Evolutionary conservation across 768 basidiomycete genomes (phyloP).

Genomic region (Fomitopsis serialis): DNA sequence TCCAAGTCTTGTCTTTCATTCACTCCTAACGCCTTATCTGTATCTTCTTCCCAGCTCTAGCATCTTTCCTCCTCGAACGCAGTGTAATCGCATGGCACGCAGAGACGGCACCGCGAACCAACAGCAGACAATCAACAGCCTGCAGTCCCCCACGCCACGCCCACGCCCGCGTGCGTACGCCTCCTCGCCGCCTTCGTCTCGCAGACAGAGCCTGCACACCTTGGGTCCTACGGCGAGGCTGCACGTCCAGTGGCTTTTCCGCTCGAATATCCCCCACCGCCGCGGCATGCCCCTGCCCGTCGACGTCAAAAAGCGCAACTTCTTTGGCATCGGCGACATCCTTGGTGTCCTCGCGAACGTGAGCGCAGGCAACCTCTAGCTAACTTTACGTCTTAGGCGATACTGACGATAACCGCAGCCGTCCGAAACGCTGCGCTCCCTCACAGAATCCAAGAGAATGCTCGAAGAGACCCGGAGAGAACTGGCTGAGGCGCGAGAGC

Average conservation of each 20-base stretch:
- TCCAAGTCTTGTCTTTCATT: slow-evolving; percentile 2
- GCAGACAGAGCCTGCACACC: slow-evolving; percentile 23
- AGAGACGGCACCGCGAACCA: slow-evolving; percentile 10
- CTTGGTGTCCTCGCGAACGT: slow-evolving; percentile 72
- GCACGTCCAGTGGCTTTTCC: slow-evolving; percentile 66
- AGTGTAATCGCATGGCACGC: slow-evolving; percentile 12
- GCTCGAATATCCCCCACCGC: slow-evolving; percentile 63
- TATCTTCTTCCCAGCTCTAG: not conserved
- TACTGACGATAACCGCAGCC: slow-evolving; percentile 40
- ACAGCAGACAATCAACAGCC: not conserved
- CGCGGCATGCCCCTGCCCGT: slow-evolving; percentile 55
- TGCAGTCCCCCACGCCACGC: slow-evolving; percentile 11
- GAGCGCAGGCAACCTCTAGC: slow-evolving; percentile 23
- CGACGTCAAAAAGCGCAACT: slow-evolving; percentile 61
- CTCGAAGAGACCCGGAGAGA: slow-evolving; percentile 77
- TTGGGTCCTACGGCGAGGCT: slow-evolving; percentile 15
- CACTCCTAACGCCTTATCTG: not conserved
- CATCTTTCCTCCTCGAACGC: not conserved
- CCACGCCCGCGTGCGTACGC: slow-evolving; percentile 16
- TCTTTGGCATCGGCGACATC: slow-evolving; percentile 80
- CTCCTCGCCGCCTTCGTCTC: slow-evolving; percentile 22
- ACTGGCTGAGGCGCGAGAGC: slow-evolving; percentile 62
- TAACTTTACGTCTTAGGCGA: not conserved
- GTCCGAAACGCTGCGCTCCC: slow-evolving; percentile 69
- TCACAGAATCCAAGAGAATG: slow-evolving; percentile 71